Evolutionary conservation across 192 early-diverging fungal species (phyloP), one percentile per base, ranked within the genome.

Genomic region (Coemansia sp.): DNA sequence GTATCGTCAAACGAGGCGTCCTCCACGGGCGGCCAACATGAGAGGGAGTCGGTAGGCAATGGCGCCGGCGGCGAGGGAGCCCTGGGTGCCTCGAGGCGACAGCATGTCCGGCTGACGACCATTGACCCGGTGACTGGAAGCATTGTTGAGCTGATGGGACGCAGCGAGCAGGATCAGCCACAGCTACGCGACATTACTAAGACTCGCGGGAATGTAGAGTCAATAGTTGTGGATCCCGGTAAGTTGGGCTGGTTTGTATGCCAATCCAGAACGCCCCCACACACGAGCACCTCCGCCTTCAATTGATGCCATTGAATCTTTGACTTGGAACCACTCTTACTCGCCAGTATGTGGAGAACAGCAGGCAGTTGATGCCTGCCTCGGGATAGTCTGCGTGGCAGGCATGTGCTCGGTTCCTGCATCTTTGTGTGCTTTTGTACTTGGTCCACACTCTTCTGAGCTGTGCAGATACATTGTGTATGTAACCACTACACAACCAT

Each of bases 81-180:
- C 25, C 12, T 28, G 24, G 48, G 48, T 50, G 40, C 32, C 31
- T 55, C 65, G 27, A 50, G 58, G 23, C 54, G 60, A 29, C 65
- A 67, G 54, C 64, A 71, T 43, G 68, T 71, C 10, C 74, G 68
- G 23, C 58, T 71, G 19, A 71, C 74, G 28, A 77, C 74, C 31
- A 71, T 77, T 14, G 67, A 77, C 49, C 74, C 74, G 21, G 55
- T 71, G 43, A 77, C 68, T 8, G 68, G 59, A 12, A 67, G 54
- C 64, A 64, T 71, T 46, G 45, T 44, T 22, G 64, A 58, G 22
- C 12, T 30, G 18, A 14, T 40, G 24, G 14, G 27, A 27, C 6
- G 21, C 5, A 38, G 47, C 45, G 31, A 22, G 4, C 33, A 31
- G 29, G 33, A 38, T 27, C 55, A 65, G 47, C 56, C 46, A 33